Evolutionary conservation across 2,329 filamentous ascomycete species (phyloP).

Genomic region (Paramyrothecium roridum): DNA sequence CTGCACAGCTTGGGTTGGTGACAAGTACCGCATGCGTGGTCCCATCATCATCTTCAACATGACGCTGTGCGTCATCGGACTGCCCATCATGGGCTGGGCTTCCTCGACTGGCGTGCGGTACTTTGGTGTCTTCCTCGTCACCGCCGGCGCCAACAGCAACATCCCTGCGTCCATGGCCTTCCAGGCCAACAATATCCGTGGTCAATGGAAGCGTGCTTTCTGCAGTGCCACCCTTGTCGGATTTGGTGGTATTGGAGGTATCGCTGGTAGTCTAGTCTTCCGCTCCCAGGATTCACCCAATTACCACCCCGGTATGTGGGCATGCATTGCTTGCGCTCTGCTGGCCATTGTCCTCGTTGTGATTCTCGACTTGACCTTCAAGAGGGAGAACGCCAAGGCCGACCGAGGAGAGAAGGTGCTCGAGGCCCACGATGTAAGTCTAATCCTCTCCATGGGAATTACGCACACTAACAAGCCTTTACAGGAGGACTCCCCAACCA

Average conservation of each 20-base stretch:
- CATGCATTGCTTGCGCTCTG: slow-evolving; percentile 49
- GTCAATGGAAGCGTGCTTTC: slow-evolving; percentile 85
- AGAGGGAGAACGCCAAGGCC: slow-evolving; percentile 43
- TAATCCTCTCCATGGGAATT: background rate
- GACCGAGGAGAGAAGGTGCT: slow-evolving; percentile 51
- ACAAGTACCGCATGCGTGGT: slow-evolving; percentile 64
- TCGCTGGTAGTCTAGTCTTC: slow-evolving; percentile 72
- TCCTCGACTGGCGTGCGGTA: slow-evolving; percentile 56
- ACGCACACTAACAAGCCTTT: too few relatives aligned
- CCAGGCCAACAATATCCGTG: slow-evolving; percentile 84
- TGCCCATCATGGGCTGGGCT: slow-evolving; percentile 71
- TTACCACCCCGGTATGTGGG: slow-evolving; percentile 54
- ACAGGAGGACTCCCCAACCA: background rate
- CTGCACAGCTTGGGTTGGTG: slow-evolving; percentile 58
- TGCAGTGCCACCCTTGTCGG: slow-evolving; percentile 73
- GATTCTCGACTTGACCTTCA: slow-evolving; percentile 36
- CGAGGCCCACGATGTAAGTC: slow-evolving; percentile 46
- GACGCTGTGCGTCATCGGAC: slow-evolving; percentile 62
- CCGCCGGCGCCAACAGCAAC: slow-evolving; percentile 74
- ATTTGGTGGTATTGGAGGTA: slow-evolving; percentile 75
- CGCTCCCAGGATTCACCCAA: slow-evolving; percentile 50
- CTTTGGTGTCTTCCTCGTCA: slow-evolving; percentile 73
- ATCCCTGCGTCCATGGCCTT: slow-evolving; percentile 73
- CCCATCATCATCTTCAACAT: slow-evolving; percentile 65
- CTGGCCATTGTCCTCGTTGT: slow-evolving; percentile 43